Base-by-base conservation (phyloP, 129 eudicot species). In the Sambucus nigra region DNA sequence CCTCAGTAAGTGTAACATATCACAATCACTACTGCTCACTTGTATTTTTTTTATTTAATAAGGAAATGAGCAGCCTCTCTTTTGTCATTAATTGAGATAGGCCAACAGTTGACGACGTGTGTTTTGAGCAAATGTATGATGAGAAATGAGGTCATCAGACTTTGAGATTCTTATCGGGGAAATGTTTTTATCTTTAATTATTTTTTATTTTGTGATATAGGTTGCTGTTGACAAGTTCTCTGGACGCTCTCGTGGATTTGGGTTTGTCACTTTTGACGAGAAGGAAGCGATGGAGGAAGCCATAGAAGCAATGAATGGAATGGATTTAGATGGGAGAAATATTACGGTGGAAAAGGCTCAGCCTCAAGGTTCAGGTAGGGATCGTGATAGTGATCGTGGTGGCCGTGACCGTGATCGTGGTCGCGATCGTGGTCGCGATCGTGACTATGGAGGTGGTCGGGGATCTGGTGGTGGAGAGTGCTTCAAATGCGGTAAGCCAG, bases 171-270 rank as follows among this genome's bases (percentile, higher is more conserved):
- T 20, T 47, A 11, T 38, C 4, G 10, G 26, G 13, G 15, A 35
- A 55, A 18, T 2, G 1, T 65, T 44, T n/a, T n/a, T n/a, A n/a
- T n/a, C n/a, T n/a, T n/a, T n/a, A n/a, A n/a, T n/a, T 51, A 45
- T 65, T 33, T 25, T 12, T 63, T 61, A 35, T 23, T 31, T 9
- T 47, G 22, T 64, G 7, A 35, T 26, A 1, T 55, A 91, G 99
- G 99, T 92, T 42, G 99, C 79, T 25, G 14, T 86, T 50, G 99
- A 92, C 80, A 92, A 73, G 80, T 76, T 46, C 27, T 74, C 96
- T 47, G 94, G 94, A 1, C 95, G 99, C 47, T 92, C 99, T 27
- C 87, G 94, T 54, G 99, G 99, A 58, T 92, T 92, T 82, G 99
- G 99, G 15, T 92, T 92, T 41, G 95, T 92, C 31, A 74, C 95